A percentile compares a stretch with the other conserved stretches of the same genome.
phyloP scores from a whole-genome alignment of 257 asterid species.

The Rehmannia glutinosa region DNA sequence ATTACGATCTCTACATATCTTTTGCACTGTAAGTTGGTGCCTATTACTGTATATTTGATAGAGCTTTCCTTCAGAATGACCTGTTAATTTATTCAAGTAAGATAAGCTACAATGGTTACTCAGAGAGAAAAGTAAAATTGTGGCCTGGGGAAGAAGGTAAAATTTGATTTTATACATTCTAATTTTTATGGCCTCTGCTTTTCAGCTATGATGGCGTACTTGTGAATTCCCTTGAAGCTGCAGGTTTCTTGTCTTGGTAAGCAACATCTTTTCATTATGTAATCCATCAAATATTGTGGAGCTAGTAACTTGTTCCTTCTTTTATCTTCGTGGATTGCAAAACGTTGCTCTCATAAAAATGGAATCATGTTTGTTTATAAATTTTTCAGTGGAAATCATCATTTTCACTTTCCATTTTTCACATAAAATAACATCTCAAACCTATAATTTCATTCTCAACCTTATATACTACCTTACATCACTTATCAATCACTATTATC shows the following conservation, averaged over 20 bases:
- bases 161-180: background rate
- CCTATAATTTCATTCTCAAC: too few species aligned
- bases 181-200: constrained; percentile 15
- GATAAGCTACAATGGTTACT: background rate
- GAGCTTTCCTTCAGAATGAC: background rate
- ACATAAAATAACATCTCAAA: too few species aligned
- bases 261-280: constrained; percentile 18
- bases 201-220: constrained; percentile 88
- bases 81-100: background rate
- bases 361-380: too few species aligned
- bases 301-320: too few species aligned
- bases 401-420: too few species aligned
- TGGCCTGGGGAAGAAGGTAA: background rate
- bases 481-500: too few species aligned
- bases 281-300: background rate
- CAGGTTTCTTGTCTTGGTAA: constrained; percentile 56
- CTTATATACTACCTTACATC: too few species aligned
- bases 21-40: background rate
- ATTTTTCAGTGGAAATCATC: too few species aligned
- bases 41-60: background rate
- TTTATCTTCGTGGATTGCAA: too few species aligned
- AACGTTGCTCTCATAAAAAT: too few species aligned
- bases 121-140: background rate
- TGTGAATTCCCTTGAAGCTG: constrained; percentile 77
- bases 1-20: background rate